Base-by-base conservation (phyloP, 1,284 basidiomycete species). In the Cutaneotrichosporon cutaneum region DNA sequence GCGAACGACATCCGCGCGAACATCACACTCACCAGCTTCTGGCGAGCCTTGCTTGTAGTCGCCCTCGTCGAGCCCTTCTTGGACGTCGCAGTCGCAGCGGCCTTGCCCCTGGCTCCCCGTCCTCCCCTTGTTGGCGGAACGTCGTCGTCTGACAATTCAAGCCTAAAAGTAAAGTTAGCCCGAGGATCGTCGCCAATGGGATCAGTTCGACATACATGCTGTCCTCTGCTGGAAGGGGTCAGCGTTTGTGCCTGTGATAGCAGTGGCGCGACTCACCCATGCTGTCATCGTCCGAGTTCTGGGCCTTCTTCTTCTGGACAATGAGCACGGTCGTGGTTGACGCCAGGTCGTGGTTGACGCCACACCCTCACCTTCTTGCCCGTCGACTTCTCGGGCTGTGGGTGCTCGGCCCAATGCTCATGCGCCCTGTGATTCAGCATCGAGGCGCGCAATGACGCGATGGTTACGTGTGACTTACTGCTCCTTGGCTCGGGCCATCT, bases 241-340 rank as follows among this genome's bases (percentile, higher is more conserved):
- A 58, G 60, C 42, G 8, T 30, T 39, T 27, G n/a, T 30, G 16
- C 52, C 33, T 42, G 39, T 21, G 13, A 24, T 13, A 11, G 16
- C 24, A 18, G 27, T 16, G 30, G 30, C 22, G 33, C 26, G 10
- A 39, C 84, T 86, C 83, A 81, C 84, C 81, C 90, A 93, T 94
- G 16, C 90, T 93, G 72, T 94, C 91, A 27, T 85, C 84, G 1
- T 76, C 75, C 2, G 89, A 90, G 47, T 82, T 82, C 4, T 79
- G 79, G 22, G 78, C 82, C 68, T 81, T 82, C 39, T 56, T 60
- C 18, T 32, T 42, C 54, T 26, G 22, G 18, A 9, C 3, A 32
- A 18, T 44, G 4, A 55, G 22, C 10, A 39, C 33, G 22, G 2
- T 22, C 22, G 22, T 14, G 26, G 13, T n/a, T n/a, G n/a, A n/a